These are phyloP conservation scores for Penicillium antarcticum DNA, from an alignment of 495 filamentous ascomycete species.

Conservation along the genomic window DNA sequence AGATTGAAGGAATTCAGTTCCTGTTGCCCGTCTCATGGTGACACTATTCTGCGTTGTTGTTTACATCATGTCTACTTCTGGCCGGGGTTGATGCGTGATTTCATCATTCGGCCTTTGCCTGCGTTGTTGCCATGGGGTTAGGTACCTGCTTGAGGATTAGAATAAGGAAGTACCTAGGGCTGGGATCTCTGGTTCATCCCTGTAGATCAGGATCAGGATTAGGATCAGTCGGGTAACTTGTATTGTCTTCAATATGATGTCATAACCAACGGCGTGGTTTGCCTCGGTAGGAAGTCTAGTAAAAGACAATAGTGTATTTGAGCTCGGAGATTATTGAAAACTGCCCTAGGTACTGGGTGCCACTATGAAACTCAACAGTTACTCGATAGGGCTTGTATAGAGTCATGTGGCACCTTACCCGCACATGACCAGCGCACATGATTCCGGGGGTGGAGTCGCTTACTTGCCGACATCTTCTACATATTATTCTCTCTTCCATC, in stretches of 20 bases:
- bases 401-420: not conserved
- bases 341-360: not conserved
- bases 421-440: constrained; percentile 9
- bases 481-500: not conserved
- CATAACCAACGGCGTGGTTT: not conserved
- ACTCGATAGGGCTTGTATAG: too few relatives aligned
- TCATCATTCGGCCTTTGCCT: constrained; percentile 11
- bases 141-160: not conserved
- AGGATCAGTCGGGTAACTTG: not conserved
- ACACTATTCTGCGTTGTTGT: constrained; percentile 6
- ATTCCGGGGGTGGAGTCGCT: constrained; percentile 8
- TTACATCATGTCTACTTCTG: not conserved
- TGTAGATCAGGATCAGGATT: not conserved
- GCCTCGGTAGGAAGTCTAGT: not conserved
- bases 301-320: too few relatives aligned
- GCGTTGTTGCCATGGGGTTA: not conserved
- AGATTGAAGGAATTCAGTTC: not conserved
- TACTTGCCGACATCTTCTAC: not conserved
- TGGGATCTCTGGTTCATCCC: not conserved
- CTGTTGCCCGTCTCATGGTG: constrained; percentile 12
- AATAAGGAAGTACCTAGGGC: too few relatives aligned
- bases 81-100: constrained; percentile 6
- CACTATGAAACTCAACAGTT: not conserved
- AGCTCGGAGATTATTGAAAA: not conserved
- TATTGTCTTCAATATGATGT: not conserved